phyloP scores from a whole-genome alignment of 768 basidiomycete genomes.

The Naematelia aurantialba region DNA sequence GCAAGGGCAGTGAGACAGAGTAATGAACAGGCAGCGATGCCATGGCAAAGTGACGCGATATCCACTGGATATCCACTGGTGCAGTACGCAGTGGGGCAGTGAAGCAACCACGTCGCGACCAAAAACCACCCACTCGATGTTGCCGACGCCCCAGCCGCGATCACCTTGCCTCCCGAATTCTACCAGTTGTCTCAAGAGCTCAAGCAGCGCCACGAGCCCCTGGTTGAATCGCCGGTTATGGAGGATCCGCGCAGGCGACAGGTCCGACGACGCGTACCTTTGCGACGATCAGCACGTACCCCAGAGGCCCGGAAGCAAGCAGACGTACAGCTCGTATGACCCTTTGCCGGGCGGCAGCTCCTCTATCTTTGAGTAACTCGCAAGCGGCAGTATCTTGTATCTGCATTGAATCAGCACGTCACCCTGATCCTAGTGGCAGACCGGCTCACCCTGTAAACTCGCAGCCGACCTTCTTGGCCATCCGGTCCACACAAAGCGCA shows the following conservation, averaged over 20 bases:
- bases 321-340: conserved; percentile 67
- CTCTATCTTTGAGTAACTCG: conserved; percentile 90
- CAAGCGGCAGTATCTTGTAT: conserved; percentile 87
- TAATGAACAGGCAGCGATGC: too few species aligned
- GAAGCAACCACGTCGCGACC: not conserved
- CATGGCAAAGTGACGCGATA: not conserved
- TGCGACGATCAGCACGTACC: not conserved
- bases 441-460: conserved; percentile 71
- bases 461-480: conserved; percentile 86
- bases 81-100: not conserved
- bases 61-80: not conserved
- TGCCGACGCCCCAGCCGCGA: conserved; percentile 63
- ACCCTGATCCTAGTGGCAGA: not conserved
- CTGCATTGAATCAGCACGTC: conserved; percentile 52
- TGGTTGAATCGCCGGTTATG: conserved; percentile 95
- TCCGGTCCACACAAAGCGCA: conserved; percentile 80
- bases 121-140: conserved; percentile 67
- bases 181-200: conserved; percentile 86
- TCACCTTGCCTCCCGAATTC: conserved; percentile 78
- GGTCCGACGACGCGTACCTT: conserved; percentile 83
- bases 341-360: conserved; percentile 54
- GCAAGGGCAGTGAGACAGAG: too few species aligned
- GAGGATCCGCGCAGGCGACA: conserved; percentile 78
- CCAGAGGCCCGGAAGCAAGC: not conserved
- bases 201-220: conserved; percentile 93